A percentile compares a stretch with the other conserved stretches of the same genome.
phyloP scores from a whole-genome alignment of 306 rosid species.

The Gastrolobium villosum region DNA sequence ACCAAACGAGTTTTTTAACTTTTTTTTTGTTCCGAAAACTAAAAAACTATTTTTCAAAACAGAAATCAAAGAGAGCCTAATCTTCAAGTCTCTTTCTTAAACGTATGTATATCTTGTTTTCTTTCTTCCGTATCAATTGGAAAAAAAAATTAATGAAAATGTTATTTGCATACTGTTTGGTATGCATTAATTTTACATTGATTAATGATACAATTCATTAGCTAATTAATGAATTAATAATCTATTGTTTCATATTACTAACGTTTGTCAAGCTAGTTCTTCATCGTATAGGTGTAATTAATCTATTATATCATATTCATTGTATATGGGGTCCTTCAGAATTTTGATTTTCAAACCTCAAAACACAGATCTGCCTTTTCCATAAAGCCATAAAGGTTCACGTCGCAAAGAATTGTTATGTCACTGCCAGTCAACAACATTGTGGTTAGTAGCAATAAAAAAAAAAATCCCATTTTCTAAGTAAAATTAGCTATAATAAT shows the following conservation, averaged over 20 bases:
- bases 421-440: slow-evolving; percentile 23
- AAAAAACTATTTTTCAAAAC: too few species aligned
- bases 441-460: slow-evolving; percentile 14
- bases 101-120: background rate
- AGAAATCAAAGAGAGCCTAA: too few species aligned
- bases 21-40: too few species aligned
- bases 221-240: background rate
- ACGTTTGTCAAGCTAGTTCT: slow-evolving; percentile 14
- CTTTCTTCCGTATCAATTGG: background rate
- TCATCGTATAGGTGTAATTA: background rate
- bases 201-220: background rate
- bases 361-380: slow-evolving; percentile 50
- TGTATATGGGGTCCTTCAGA: slow-evolving; percentile 41
- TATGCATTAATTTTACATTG: too few species aligned
- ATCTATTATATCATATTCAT: too few species aligned
- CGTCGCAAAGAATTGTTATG: slow-evolving; percentile 38
- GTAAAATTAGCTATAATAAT: slow-evolving; percentile 5
- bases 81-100: background rate
- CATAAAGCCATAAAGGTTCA: slow-evolving; percentile 41
- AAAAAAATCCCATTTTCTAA: slow-evolving; percentile 28
- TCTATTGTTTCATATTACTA: background rate
- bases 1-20: too few species aligned
- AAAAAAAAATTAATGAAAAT: background rate
- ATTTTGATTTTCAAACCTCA: slow-evolving; percentile 47
- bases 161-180: background rate